These are phyloP conservation scores for Ophiosphaerella korrae DNA, from an alignment of 2,329 filamentous ascomycete genomes.

Conservation along the genomic window DNA sequence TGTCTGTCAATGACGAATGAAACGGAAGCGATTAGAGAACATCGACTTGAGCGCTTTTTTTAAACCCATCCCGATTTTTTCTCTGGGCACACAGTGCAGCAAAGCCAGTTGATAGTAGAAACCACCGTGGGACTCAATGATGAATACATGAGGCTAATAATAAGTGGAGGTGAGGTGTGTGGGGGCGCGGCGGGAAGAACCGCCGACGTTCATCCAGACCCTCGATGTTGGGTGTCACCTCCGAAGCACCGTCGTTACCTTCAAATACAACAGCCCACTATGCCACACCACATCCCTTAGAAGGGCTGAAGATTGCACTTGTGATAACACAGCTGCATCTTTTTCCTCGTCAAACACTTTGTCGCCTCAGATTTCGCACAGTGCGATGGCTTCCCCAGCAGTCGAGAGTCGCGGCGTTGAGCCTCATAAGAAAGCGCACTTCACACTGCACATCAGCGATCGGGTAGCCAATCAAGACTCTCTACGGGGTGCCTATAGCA, in stretches of 20 bases:
- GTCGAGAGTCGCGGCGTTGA: constrained; percentile 43
- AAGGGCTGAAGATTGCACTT: not conserved
- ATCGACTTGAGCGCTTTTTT: too few species aligned
- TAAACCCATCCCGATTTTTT: too few species aligned
- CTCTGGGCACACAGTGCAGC: too few species aligned
- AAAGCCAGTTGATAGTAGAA: too few species aligned
- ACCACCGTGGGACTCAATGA: not conserved
- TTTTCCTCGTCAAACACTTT: too few species aligned
- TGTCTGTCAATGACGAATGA: too few species aligned
- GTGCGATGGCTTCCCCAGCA: constrained; percentile 46
- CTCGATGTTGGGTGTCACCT: not conserved
- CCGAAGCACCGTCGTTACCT: constrained; percentile 1
- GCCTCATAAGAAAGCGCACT: constrained; percentile 47
- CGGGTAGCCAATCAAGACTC: constrained; percentile 32
- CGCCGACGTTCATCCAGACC: not conserved
- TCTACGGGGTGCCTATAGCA: constrained; percentile 27
- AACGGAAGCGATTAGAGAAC: too few species aligned
- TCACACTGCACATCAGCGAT: constrained; percentile 44
- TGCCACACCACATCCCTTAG: not conserved
- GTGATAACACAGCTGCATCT: not conserved
- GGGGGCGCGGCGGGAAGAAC: constrained; percentile 5
- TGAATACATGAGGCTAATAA: not conserved
- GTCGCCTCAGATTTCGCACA: not conserved
- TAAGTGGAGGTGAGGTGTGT: not conserved
- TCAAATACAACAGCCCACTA: constrained; percentile 1